These are phyloP conservation scores for Balakata baccata DNA, from an alignment of 345 rosid species.

Conservation along the genomic window DNA sequence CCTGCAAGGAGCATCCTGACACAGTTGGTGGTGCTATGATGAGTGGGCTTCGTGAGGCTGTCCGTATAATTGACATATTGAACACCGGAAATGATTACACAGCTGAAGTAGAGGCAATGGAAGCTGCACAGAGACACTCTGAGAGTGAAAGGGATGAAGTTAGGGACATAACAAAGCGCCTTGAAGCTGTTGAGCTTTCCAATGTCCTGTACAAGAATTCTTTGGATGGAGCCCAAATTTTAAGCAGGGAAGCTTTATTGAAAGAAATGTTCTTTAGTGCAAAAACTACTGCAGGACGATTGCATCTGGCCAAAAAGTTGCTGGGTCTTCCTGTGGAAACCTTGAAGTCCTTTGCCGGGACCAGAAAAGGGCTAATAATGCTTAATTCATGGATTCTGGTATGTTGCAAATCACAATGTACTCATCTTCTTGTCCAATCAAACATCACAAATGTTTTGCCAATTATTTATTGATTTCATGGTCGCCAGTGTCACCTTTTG, in stretches of 20 bases:
- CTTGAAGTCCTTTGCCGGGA: slow-evolving; percentile 94
- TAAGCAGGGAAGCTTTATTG: slow-evolving; percentile 74
- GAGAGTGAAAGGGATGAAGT: slow-evolving; percentile 92
- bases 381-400: slow-evolving; percentile 99
- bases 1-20: slow-evolving; percentile 99
- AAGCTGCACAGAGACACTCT: slow-evolving; percentile 75
- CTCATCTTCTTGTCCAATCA: slow-evolving; percentile 12
- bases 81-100: slow-evolving; percentile 82
- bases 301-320: slow-evolving; percentile 86
- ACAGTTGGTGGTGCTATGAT: slow-evolving; percentile 99
- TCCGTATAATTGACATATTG: slow-evolving; percentile 85
- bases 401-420: slow-evolving; percentile 24
- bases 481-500: slow-evolving; percentile 6
- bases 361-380: slow-evolving; percentile 76
- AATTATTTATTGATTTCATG: slow-evolving; percentile 15
- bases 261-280: slow-evolving; percentile 84
- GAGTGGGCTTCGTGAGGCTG: slow-evolving; percentile 99
- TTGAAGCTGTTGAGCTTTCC: slow-evolving; percentile 88
- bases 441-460: slow-evolving; percentile 10
- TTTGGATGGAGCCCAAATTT: slow-evolving; percentile 53
- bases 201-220: slow-evolving; percentile 67
- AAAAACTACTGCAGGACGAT: slow-evolving; percentile 82
- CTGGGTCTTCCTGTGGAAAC: slow-evolving; percentile 72
- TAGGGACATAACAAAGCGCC: slow-evolving; percentile 81
- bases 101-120: slow-evolving; percentile 87